phyloP scores from a whole-genome alignment of 75 land plant species.

The Chamaecyparis obtusa region DNA sequence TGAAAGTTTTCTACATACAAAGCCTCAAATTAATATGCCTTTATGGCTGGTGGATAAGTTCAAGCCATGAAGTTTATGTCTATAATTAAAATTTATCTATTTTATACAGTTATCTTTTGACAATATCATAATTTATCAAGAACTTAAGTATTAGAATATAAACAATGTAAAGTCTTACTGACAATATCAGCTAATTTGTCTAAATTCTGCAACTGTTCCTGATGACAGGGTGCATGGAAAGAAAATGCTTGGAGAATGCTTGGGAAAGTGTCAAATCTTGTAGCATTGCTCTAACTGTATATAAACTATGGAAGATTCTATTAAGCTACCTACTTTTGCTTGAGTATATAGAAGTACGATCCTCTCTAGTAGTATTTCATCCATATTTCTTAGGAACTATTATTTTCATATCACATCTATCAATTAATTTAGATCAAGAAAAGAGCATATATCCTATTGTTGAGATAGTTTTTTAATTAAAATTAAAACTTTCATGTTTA shows the following conservation, averaged over 20 bases:
- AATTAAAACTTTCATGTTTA: no score
- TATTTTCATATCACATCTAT: no score
- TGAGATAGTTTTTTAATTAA: no score
- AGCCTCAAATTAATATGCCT: conserved; percentile 88
- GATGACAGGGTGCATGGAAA: conserved; percentile 54
- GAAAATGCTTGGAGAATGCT: conserved; percentile 70
- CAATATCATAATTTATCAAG: not conserved
- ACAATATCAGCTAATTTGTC: not conserved
- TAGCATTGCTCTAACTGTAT: conserved; percentile 73
- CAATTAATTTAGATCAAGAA: no score
- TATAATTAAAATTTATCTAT: not conserved
- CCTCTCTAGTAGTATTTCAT: conserved; percentile 51
- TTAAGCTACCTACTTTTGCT: conserved; percentile 84
- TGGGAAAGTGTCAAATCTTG: conserved; percentile 70
- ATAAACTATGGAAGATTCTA: conserved; percentile 80
- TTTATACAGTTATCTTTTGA: not conserved
- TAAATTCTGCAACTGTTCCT: not conserved
- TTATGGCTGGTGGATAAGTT: conserved; percentile 88
- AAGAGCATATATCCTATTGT: no score
- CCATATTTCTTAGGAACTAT: no score
- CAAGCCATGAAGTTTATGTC: conserved; percentile 51
- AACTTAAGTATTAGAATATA: not conserved
- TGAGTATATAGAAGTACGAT: conserved; percentile 70
- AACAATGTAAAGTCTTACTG: not conserved
- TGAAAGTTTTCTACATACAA: conserved; percentile 71